Evolutionary conservation across 768 basidiomycete genomes (phyloP).

Genomic region (Suillus subluteus): DNA sequence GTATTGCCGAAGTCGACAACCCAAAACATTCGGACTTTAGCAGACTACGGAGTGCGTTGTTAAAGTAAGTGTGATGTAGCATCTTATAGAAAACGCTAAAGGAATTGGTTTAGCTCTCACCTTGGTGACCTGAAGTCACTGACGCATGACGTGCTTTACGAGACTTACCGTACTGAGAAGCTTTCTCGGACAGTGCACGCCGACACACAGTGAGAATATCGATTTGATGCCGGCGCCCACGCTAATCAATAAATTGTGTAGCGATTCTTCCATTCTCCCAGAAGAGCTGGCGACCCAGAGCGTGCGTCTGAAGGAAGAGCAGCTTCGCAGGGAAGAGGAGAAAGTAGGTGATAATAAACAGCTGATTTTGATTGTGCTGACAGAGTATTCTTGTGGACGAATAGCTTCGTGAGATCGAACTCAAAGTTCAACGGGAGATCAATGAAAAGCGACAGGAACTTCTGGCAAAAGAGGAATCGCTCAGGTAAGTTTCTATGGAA

Average conservation of each 20-base stretch:
- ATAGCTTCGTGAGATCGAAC: constrained; percentile 94
- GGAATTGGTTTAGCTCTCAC: constrained; percentile 67
- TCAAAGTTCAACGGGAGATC: constrained; percentile 97
- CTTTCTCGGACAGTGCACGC: constrained; percentile 87
- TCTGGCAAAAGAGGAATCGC: constrained; percentile 93
- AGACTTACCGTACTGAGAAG: constrained; percentile 98
- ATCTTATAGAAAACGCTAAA: neutral
- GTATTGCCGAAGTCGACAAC: constrained; percentile 97
- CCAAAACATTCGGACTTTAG: constrained; percentile 99
- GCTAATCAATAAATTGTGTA: constrained; percentile 36
- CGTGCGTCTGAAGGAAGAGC: constrained; percentile 98
- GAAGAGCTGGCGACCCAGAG: constrained; percentile 97
- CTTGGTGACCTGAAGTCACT: constrained; percentile 92
- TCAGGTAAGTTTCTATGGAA: constrained; percentile 51
- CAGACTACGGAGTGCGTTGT: constrained; percentile 85
- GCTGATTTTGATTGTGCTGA: constrained; percentile 6
- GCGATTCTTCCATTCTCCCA: constrained; percentile 89
- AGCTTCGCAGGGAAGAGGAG: constrained; percentile 95
- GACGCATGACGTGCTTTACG: constrained; percentile 93
- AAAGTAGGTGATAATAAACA: constrained; percentile 53
- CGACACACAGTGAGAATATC: constrained; percentile 61
- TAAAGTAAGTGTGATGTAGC: constrained; percentile 60
- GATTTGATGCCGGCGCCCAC: constrained; percentile 14
- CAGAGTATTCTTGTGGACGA: constrained; percentile 18
- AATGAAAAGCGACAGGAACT: constrained; percentile 97